phyloP scores from a whole-genome alignment of 2,329 filamentous ascomycete species.

The Colletotrichum higginsianum region DNA sequence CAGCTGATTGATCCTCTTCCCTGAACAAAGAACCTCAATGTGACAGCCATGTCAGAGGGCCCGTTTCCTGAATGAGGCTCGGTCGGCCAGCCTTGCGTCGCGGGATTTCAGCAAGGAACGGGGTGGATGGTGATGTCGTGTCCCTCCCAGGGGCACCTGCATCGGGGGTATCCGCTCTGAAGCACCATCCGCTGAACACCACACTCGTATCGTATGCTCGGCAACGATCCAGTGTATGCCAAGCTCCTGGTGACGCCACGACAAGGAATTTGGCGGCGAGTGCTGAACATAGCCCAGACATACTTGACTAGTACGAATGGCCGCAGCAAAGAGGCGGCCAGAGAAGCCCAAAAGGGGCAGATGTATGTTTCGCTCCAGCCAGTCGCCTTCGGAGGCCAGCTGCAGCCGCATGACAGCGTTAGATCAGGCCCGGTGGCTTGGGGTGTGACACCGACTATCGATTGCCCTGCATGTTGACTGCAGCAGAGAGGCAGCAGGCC shows the following conservation, averaged over 20 bases:
- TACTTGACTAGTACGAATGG: constrained; percentile 16
- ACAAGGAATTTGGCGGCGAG: constrained; percentile 10
- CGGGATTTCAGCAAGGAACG: neutral
- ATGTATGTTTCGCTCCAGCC: constrained; percentile 6
- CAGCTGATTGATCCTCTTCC: neutral
- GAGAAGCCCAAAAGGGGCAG: neutral
- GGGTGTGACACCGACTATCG: constrained; percentile 31
- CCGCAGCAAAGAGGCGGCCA: neutral
- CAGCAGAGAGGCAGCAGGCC: neutral
- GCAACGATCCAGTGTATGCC: neutral
- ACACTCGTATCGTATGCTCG: neutral
- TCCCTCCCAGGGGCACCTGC: neutral
- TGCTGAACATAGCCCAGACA: constrained; percentile 26
- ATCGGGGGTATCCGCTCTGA: neutral
- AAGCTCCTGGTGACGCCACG: constrained; percentile 11
- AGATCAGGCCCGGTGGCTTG: constrained; percentile 27
- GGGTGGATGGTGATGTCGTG: neutral
- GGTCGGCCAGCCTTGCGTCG: neutral
- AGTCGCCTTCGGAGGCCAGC: constrained; percentile 1
- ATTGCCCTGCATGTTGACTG: constrained; percentile 28
- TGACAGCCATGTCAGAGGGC: constrained; percentile 17
- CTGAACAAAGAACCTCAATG: neutral
- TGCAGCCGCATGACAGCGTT: constrained; percentile 14
- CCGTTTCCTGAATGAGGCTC: constrained; percentile 1
- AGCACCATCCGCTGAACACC: neutral